phyloP scores from a whole-genome alignment of 352 stramenopile species.

The Phytopythium litorale region DNA sequence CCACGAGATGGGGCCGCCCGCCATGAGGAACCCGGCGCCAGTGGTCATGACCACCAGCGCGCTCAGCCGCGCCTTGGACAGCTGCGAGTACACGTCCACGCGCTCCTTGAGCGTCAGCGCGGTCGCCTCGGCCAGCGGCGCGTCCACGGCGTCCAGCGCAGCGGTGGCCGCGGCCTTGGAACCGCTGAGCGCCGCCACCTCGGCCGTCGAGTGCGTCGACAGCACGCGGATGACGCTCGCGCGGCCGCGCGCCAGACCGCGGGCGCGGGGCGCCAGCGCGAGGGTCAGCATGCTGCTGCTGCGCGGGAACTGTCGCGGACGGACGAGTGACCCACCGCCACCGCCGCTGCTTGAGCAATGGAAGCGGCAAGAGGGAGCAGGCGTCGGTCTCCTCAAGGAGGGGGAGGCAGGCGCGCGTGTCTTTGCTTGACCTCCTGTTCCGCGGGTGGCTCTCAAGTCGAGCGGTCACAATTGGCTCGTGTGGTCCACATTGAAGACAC shows the following conservation, averaged over 20 bases:
- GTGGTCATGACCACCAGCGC: conserved; percentile 97
- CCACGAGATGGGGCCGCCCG: conserved; percentile 90
- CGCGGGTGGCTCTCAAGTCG: too few species aligned
- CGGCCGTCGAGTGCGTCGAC: conserved; percentile 52
- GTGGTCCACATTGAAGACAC: too few species aligned
- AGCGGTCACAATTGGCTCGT: background rate
- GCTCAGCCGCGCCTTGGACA: conserved; percentile 94
- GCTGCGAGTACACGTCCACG: conserved; percentile 80
- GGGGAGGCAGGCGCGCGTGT: too few species aligned
- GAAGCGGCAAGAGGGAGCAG: background rate
- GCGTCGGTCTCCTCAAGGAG: too few species aligned
- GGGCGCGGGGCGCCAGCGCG: conserved; percentile 6
- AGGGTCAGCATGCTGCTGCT: conserved; percentile 20
- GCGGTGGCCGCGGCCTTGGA: conserved; percentile 25
- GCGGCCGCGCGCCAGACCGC: conserved; percentile 13
- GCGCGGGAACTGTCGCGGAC: background rate
- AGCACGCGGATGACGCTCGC: conserved; percentile 42
- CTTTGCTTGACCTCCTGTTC: too few species aligned
- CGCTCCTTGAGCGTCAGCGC: conserved; percentile 59
- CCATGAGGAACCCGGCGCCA: conserved; percentile 94
- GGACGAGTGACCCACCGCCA: conserved; percentile 26
- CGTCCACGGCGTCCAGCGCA: conserved; percentile 17
- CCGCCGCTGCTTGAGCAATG: conserved; percentile 26
- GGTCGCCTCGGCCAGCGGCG: conserved; percentile 9
- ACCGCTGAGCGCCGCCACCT: conserved; percentile 30